Conservation (phyloP, 495 filamentous ascomycete genomes). For the Cenococcum geophilum region DNA sequence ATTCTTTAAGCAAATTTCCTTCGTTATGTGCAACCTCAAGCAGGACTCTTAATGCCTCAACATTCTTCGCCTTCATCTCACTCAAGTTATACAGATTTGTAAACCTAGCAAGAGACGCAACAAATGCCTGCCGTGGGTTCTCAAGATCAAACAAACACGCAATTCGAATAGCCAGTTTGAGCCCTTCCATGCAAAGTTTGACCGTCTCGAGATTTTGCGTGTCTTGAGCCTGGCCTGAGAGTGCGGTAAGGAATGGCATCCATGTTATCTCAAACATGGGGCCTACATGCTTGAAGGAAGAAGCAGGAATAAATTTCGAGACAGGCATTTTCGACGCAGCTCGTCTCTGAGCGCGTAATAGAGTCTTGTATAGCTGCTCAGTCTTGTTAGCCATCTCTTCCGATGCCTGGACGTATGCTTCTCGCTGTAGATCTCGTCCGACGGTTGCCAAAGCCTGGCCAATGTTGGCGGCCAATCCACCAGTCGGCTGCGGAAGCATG, state of each 20-base stretch:
- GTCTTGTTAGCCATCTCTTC: constrained; percentile 89
- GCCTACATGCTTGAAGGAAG: constrained; percentile 87
- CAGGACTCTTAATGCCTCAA: constrained; percentile 85
- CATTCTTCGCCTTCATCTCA: constrained; percentile 93
- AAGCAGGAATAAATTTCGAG: constrained; percentile 80
- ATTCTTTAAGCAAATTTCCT: constrained; percentile 78
- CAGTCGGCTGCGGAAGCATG: constrained; percentile 51
- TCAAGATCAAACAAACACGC: constrained; percentile 90
- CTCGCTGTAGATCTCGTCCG: constrained; percentile 83
- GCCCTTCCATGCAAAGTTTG: constrained; percentile 85
- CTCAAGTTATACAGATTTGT: constrained; percentile 92
- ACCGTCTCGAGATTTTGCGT: constrained; percentile 87
- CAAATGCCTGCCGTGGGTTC: constrained; percentile 86
- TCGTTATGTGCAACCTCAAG: constrained; percentile 89
- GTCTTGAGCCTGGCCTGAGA: constrained; percentile 87
- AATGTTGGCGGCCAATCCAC: constrained; percentile 73
- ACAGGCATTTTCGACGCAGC: constrained; percentile 61
- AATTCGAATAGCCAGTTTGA: constrained; percentile 86
- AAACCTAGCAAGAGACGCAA: constrained; percentile 85
- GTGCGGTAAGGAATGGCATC: constrained; percentile 96
- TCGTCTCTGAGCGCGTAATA: constrained; percentile 78
- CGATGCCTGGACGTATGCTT: constrained; percentile 88
- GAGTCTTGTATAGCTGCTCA: constrained; percentile 82
- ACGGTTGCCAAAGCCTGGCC: constrained; percentile 86
- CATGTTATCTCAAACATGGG: constrained; percentile 99